Percentiles rank a stretch among this genome's conserved stretches.
Evolutionary conservation across 139 green algal genomes (phyloP).

Genomic region (Zygnema cylindricum): DNA sequence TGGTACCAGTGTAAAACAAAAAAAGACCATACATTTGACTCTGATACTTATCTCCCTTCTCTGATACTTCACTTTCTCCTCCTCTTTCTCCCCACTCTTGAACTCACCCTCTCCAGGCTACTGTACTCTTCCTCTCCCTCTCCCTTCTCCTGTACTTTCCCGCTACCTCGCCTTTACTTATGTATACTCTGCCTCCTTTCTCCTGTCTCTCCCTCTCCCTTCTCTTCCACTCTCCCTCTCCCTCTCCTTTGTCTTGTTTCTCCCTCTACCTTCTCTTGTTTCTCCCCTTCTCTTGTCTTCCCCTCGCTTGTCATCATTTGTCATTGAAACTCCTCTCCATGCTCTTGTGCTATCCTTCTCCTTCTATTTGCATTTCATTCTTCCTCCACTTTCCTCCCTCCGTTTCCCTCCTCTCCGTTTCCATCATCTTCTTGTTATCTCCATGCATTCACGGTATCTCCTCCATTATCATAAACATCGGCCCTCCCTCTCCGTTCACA

Average conservation of each 20-base stretch:
- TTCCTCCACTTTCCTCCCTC: neutral
- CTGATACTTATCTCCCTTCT: no score
- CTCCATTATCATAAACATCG: slow-evolving; percentile 90
- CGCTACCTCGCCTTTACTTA: neutral
- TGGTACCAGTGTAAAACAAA: no score
- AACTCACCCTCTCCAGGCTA: neutral
- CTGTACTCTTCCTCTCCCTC: neutral
- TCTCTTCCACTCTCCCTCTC: neutral
- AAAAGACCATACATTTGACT: no score
- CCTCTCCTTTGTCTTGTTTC: neutral
- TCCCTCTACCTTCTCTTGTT: neutral
- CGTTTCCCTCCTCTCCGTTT: neutral
- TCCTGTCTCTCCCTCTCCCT: neutral
- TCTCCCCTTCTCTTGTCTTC: neutral
- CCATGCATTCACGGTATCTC: slow-evolving; percentile 9
- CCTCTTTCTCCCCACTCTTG: neutral
- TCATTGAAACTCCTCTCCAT: neutral
- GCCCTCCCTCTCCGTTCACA: slow-evolving; percentile 89
- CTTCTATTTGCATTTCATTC: neutral
- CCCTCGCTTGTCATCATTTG: neutral
- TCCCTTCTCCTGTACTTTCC: neutral
- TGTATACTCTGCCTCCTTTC: neutral
- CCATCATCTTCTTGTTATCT: neutral
- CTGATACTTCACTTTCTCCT: neutral
- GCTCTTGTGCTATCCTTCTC: neutral